phyloP scores from a whole-genome alignment of 805 yeast species.

The Barnettozyma populi region DNA sequence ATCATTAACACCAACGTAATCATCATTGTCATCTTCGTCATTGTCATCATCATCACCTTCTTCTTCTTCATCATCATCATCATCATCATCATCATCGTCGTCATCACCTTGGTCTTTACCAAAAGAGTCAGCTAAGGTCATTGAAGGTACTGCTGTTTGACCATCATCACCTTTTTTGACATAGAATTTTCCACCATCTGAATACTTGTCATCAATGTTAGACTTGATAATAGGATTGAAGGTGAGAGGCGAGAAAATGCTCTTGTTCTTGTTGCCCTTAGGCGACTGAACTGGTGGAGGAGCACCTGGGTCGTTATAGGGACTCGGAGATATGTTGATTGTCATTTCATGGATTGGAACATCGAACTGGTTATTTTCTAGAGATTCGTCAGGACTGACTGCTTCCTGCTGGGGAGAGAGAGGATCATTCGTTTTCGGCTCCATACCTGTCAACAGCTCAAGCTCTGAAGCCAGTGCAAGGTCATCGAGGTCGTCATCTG shows the following conservation, averaged over 20 bases:
- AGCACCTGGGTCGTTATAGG: constrained; percentile 79
- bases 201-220: constrained; percentile 80
- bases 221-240: constrained; percentile 77
- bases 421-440: background rate
- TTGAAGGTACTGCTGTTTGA: constrained; percentile 19
- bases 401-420: background rate
- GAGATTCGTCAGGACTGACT: background rate
- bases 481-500: constrained; percentile 30
- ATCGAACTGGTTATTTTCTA: constrained; percentile 31
- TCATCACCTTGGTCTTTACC: constrained; percentile 23
- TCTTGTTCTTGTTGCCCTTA: constrained; percentile 35
- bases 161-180: constrained; percentile 30
- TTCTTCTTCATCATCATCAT: constrained; percentile 25
- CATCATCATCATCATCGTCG: constrained; percentile 19
- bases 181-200: constrained; percentile 85
- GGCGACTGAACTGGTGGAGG: constrained; percentile 59
- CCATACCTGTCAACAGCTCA: constrained; percentile 11
- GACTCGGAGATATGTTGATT: constrained; percentile 42
- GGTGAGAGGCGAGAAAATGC: constrained; percentile 75
- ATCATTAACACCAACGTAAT: too few species aligned
- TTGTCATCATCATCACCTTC: constrained; percentile 15
- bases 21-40: constrained; percentile 22
- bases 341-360: constrained; percentile 59
- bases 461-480: constrained; percentile 29
- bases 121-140: constrained; percentile 11